Conservation (phyloP, 805 yeast species). For the Metschnikowia proteae region DNA sequence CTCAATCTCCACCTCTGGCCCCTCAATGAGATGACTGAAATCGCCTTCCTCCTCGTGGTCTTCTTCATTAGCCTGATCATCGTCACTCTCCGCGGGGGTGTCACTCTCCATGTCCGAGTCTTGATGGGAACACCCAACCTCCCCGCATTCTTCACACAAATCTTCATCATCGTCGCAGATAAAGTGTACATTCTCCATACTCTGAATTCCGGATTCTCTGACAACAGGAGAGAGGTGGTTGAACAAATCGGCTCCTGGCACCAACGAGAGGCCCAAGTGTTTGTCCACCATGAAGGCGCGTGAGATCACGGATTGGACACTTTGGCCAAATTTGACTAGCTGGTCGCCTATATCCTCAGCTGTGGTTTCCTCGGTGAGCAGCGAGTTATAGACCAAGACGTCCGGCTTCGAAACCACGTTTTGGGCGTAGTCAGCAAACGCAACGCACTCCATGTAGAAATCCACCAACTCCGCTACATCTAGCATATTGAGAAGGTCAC, state of each 20-base stretch:
- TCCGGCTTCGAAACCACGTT: conserved; percentile 33
- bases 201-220: conserved; percentile 12
- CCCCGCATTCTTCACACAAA: conserved; percentile 18
- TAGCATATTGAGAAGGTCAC: conserved; percentile 56
- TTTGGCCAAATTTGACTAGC: conserved; percentile 51
- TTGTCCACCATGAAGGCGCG: conserved; percentile 80
- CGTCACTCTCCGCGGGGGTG: conserved; percentile 12
- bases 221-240: conserved; percentile 55
- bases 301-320: conserved; percentile 61
- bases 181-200: conserved; percentile 48
- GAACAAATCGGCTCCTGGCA: conserved; percentile 89
- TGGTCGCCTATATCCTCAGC: conserved; percentile 12
- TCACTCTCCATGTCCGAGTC: conserved; percentile 11
- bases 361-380: neutral
- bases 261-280: conserved; percentile 69
- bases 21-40: conserved; percentile 12
- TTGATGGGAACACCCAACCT: conserved; percentile 15
- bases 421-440: conserved; percentile 36
- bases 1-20: conserved; percentile 9
- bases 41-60: conserved; percentile 1
- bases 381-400: conserved; percentile 22
- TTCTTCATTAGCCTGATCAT: conserved; percentile 2
- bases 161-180: conserved; percentile 22
- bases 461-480: conserved; percentile 42
- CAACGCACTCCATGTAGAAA: conserved; percentile 37